Conservation (phyloP, 495 filamentous ascomycete species). For the Aspergillus diversus region DNA sequence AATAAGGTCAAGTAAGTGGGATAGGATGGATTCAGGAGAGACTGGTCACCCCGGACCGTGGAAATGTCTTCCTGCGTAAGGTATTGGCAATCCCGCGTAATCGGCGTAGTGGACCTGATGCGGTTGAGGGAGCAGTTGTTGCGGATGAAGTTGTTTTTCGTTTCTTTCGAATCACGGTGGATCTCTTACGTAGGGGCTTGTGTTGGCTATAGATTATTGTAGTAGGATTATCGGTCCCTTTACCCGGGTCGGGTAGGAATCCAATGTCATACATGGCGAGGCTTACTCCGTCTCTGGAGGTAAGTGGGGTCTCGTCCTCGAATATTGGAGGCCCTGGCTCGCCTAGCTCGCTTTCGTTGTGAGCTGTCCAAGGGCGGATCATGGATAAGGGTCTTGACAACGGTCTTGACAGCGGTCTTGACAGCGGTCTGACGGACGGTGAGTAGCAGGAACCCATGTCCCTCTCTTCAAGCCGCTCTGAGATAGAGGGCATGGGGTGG, state of each 20-base stretch:
- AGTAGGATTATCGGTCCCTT: conserved; percentile 7
- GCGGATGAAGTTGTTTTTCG: conserved; percentile 3
- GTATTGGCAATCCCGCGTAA: conserved; percentile 21
- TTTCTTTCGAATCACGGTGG: conserved; percentile 1
- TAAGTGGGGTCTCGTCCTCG: conserved; percentile 33
- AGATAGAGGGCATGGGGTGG: conserved; percentile 36
- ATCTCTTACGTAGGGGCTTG: conserved; percentile 11
- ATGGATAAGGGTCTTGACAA: conserved; percentile 27
- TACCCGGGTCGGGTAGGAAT: conserved; percentile 4
- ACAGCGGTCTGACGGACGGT: conserved; percentile 16
- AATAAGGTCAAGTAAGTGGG: conserved; percentile 24
- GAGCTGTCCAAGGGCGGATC: conserved; percentile 27
- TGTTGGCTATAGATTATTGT: conserved; percentile 19
- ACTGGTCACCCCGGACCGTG: not conserved
- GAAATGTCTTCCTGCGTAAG: conserved; percentile 17
- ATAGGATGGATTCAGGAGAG: conserved; percentile 16
- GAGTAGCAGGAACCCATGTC: conserved; percentile 23
- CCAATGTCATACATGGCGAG: conserved; percentile 16
- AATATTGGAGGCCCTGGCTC: conserved; percentile 43
- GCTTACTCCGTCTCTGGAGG: conserved; percentile 9
- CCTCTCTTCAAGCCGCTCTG: conserved; percentile 28
- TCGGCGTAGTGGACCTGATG: conserved; percentile 11
- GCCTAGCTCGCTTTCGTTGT: conserved; percentile 35
- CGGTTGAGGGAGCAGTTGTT: not conserved
- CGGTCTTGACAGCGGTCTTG: conserved; percentile 20